Conservation (phyloP, 805 yeast genomes). For the Ogataea henricii region DNA sequence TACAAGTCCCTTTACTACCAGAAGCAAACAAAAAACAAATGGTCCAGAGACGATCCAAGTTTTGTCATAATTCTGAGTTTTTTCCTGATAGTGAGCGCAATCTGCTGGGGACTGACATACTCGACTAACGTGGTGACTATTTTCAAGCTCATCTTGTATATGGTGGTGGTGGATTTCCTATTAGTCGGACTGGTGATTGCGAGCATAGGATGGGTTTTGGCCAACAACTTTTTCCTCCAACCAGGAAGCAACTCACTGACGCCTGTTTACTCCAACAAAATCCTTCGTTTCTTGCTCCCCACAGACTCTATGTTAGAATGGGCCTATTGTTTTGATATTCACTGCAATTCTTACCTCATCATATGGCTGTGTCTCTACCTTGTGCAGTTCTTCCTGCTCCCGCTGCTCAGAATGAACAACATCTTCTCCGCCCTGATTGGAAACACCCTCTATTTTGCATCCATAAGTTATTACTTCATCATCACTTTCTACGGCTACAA, state of each 20-base stretch:
- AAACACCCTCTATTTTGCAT: conserved; percentile 72
- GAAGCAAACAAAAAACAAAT: conserved; percentile 72
- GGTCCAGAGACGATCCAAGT: conserved; percentile 93
- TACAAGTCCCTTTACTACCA: conserved; percentile 81
- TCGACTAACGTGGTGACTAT: conserved; percentile 63
- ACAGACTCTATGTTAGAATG: conserved; percentile 63
- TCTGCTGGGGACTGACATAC: conserved; percentile 90
- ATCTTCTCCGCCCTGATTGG: conserved; percentile 75
- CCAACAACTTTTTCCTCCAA: conserved; percentile 57
- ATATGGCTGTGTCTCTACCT: conserved; percentile 79
- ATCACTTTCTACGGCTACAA: conserved; percentile 89
- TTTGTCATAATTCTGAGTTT: conserved; percentile 73
- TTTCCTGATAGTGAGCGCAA: conserved; percentile 69
- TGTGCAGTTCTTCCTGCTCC: conserved; percentile 72
- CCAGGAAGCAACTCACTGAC: conserved; percentile 13
- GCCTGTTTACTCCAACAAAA: conserved; percentile 20
- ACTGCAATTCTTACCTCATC: conserved; percentile 83
- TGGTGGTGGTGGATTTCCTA: conserved; percentile 84
- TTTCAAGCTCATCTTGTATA: conserved; percentile 67
- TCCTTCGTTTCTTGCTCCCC: conserved; percentile 36
- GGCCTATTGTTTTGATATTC: conserved; percentile 94
- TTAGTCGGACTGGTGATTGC: conserved; percentile 68
- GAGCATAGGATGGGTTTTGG: conserved; percentile 70
- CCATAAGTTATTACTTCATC: conserved; percentile 73
- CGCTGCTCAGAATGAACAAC: conserved; percentile 63